phyloP scores from a whole-genome alignment of 2,329 filamentous ascomycete species.

The Apiospora sp. region DNA sequence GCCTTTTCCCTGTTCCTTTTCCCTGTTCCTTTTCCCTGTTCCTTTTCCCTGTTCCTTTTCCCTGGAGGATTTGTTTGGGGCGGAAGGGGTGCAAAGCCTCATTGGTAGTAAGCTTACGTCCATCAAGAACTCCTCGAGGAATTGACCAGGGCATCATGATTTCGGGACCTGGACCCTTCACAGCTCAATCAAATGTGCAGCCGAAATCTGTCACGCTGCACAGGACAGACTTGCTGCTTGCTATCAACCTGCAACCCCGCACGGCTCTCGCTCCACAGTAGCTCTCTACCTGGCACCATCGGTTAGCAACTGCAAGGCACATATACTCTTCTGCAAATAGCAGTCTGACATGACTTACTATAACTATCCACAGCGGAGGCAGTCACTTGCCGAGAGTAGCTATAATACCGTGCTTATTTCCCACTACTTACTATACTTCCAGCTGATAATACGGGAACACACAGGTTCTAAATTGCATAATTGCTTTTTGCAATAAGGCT shows the following conservation, averaged over 20 bases:
- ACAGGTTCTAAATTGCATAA: not conserved
- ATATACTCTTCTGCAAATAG: not conserved
- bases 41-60: not conserved
- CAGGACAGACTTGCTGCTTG: not conserved
- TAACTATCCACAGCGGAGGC: not conserved
- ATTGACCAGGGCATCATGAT: not conserved
- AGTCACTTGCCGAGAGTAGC: not conserved
- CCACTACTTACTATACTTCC: not conserved
- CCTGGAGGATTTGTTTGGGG: not conserved
- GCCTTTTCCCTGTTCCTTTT: not conserved
- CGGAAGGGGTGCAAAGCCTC: not conserved
- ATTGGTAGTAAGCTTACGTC: slow-evolving; percentile 8
- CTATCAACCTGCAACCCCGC: not conserved
- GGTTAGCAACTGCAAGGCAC: not conserved
- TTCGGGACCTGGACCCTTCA: not conserved
- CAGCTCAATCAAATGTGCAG: no score
- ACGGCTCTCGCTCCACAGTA: not conserved
- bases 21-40: no score
- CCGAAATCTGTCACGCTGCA: not conserved
- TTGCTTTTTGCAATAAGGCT: not conserved
- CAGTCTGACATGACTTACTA: not conserved
- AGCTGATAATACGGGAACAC: not conserved
- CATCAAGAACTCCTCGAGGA: not conserved
- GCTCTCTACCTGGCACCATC: not conserved
- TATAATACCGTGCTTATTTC: not conserved